Percentiles rank a stretch among this genome's conserved stretches.
phyloP scores from a whole-genome alignment of 208 protist genomes.

The Angomonas ambiguus region DNA sequence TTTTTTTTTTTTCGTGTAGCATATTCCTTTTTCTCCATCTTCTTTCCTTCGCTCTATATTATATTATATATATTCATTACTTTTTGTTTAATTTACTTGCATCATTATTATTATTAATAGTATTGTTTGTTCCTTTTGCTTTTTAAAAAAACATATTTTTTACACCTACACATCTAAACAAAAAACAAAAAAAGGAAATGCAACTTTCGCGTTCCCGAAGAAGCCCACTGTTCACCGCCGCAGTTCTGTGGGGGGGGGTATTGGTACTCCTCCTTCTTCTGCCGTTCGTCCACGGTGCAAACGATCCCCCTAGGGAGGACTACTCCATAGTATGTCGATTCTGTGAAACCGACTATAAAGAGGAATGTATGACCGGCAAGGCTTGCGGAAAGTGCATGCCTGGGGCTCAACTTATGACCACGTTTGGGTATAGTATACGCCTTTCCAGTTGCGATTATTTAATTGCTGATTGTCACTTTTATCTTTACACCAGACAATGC shows the following conservation, averaged over 20 bases:
- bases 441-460: too few species aligned
- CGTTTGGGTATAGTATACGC: too few species aligned
- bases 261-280: neutral
- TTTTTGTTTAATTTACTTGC: neutral
- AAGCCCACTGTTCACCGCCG: neutral
- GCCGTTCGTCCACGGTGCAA: too few species aligned
- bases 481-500: too few species aligned
- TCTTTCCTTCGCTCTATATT: neutral
- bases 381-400: too few species aligned
- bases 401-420: too few species aligned
- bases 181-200: neutral
- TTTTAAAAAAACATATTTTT: slow-evolving; percentile 4
- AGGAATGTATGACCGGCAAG: too few species aligned
- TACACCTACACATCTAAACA: neutral
- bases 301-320: too few species aligned
- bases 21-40: neutral
- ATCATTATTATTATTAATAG: neutral
- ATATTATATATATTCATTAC: neutral
- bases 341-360: too few species aligned
- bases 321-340: too few species aligned
- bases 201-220: neutral
- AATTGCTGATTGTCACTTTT: too few species aligned
- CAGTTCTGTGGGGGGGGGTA: neutral
- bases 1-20: slow-evolving; percentile 1
- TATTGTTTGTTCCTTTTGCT: neutral